Conservation (phyloP, 2,329 filamentous ascomycete species). For the Trichophyton benhamiae region DNA sequence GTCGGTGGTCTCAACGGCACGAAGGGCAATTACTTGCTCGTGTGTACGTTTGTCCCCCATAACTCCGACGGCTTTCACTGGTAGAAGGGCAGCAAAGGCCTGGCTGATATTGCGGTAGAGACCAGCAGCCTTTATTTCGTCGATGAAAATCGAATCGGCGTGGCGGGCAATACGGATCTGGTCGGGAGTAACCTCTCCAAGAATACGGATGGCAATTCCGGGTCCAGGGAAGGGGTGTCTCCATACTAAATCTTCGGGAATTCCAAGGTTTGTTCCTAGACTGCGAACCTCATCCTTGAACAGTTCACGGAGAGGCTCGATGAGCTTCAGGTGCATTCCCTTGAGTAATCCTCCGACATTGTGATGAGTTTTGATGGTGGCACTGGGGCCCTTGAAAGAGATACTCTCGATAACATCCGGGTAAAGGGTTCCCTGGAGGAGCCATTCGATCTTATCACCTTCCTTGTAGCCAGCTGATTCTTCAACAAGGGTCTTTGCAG, state of each 20-base stretch:
- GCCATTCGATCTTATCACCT: constrained; percentile 69
- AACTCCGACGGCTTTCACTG: constrained; percentile 48
- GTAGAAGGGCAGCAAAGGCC: constrained; percentile 56
- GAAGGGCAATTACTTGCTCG: constrained; percentile 47
- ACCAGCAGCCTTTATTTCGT: constrained; percentile 34
- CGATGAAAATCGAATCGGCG: constrained; percentile 37
- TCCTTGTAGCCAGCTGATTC: constrained; percentile 53
- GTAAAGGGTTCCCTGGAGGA: constrained; percentile 77
- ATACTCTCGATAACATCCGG: constrained; percentile 59
- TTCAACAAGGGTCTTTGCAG: constrained; percentile 62
- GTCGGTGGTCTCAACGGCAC: constrained; percentile 51
- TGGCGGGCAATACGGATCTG: constrained; percentile 56
- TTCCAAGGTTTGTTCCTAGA: constrained; percentile 55
- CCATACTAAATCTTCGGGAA: constrained; percentile 63
- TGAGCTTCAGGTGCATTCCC: constrained; percentile 37
- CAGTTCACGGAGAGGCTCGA: constrained; percentile 62
- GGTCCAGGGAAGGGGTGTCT: constrained; percentile 65
- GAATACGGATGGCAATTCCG: constrained; percentile 59
- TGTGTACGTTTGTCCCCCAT: constrained; percentile 56
- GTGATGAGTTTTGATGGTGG: constrained; percentile 59
- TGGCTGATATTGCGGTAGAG: constrained; percentile 50
- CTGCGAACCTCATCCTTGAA: constrained; percentile 69
- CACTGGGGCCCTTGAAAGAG: constrained; percentile 59
- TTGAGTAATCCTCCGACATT: constrained; percentile 57
- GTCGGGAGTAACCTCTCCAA: constrained; percentile 67